phyloP scores from a whole-genome alignment of 768 basidiomycete species.

The Exsudoporus frostii region DNA sequence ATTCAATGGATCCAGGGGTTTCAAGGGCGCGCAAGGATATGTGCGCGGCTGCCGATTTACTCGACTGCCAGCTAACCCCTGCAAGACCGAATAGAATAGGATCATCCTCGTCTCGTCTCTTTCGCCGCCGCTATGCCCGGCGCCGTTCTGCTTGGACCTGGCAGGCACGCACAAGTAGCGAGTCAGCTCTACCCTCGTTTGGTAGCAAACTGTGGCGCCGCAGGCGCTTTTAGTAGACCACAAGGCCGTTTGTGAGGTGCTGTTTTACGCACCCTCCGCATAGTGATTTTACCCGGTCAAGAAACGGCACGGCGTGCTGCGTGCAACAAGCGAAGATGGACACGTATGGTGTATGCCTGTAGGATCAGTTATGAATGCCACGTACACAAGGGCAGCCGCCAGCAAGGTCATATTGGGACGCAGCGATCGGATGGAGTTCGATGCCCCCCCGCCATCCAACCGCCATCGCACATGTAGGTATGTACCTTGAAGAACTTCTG shows the following conservation, averaged over 20 bases:
- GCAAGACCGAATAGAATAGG: not conserved
- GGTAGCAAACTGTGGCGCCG: constrained; percentile 7
- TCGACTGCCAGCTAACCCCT: constrained; percentile 7
- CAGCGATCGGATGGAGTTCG: constrained; percentile 20
- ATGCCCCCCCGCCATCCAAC: constrained; percentile 14
- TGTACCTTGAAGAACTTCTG: constrained; percentile 21
- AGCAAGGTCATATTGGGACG: constrained; percentile 5
- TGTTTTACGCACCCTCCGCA: constrained; percentile 14
- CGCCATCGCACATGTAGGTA: constrained; percentile 15
- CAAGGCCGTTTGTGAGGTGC: constrained; percentile 5
- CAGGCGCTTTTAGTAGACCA: constrained; percentile 4
- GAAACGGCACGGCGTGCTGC: constrained; percentile 14
- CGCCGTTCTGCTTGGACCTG: constrained; percentile 1
- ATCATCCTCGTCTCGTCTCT: constrained; percentile 1
- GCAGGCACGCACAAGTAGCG: constrained; percentile 13
- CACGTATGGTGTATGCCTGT: constrained; percentile 12
- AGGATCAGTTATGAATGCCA: constrained; percentile 23
- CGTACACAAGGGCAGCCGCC: constrained; percentile 14
- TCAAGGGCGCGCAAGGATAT: constrained; percentile 1
- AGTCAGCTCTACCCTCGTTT: constrained; percentile 1
- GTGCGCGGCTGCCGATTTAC: constrained; percentile 1
- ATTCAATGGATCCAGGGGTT: constrained; percentile 10
- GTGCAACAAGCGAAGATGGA: constrained; percentile 17
- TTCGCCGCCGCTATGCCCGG: constrained; percentile 11
- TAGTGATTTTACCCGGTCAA: constrained; percentile 4